phyloP scores from a whole-genome alignment of 495 filamentous ascomycete species.

The Daldinia concentrica region DNA sequence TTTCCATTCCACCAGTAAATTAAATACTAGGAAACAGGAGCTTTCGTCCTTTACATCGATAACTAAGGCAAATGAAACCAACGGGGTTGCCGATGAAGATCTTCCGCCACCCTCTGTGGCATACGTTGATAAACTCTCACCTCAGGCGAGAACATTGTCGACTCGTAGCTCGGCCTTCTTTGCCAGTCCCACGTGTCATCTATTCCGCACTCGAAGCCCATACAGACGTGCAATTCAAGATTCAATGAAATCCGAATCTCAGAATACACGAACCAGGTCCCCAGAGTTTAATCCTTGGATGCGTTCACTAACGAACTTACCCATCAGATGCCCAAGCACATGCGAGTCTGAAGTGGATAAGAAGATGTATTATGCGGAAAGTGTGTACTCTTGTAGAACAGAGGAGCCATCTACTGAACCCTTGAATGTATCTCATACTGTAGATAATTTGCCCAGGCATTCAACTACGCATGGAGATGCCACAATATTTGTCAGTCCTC shows the following conservation, averaged over 20 bases:
- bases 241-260: conserved; percentile 49
- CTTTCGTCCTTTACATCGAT: conserved; percentile 10
- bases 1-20: not conserved
- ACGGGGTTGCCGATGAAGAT: not conserved
- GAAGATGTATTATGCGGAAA: conserved; percentile 51
- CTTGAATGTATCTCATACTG: conserved; percentile 3
- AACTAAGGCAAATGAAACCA: not conserved
- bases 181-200: conserved; percentile 55
- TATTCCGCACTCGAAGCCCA: conserved; percentile 64
- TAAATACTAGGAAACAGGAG: not conserved
- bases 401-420: conserved; percentile 15
- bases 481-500: conserved; percentile 43
- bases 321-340: conserved; percentile 41
- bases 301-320: conserved; percentile 48
- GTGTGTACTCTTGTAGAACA: conserved; percentile 54
- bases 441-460: conserved; percentile 20
- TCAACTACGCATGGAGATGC: conserved; percentile 37
- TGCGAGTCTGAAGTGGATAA: conserved; percentile 47
- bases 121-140: conserved; percentile 12
- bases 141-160: conserved; percentile 25
- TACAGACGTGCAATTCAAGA: conserved; percentile 62
- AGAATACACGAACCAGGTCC: conserved; percentile 31
- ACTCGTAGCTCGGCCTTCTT: conserved; percentile 53
- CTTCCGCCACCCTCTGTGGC: not conserved
- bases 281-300: conserved; percentile 62